Base-by-base conservation (phyloP, 805 yeast species). In the Allodekkera sacchari region DNA sequence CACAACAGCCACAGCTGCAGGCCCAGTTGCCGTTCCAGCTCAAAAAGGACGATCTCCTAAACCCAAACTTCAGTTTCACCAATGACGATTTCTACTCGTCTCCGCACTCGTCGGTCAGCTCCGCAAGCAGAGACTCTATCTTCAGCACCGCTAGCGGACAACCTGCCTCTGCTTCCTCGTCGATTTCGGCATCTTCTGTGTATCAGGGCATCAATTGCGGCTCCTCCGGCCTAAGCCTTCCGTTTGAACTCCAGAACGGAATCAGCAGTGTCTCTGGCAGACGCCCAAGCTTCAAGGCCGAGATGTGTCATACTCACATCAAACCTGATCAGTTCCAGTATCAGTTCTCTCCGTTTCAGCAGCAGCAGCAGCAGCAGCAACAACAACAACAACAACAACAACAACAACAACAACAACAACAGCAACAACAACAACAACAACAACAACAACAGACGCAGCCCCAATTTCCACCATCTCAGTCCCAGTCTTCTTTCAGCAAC, bases 261-360 rank as follows among this genome's bases (percentile, higher is more conserved):
- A 57, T 76, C 3, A 72, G 73, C 18, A 73, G 62, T 34, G 74
- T 77, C 26, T 67, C 71, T 16, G 71, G 81, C 8, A 66, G 92
- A 54, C 68, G 92, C 54, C 85, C 88, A 10, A 71, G 80, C 33
- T 80, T 75, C 48, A 76, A 84, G 9, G 83, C 87, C 2, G 89
- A 78, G 47, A 62, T 72, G 36, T 69, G 76, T 17, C 55, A 71
- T 50, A 37, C 45, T 27, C 31, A 20, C 17, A n/a, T n/a, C n/a
- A n/a, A n/a, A n/a, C n/a, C n/a, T n/a, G n/a, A n/a, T n/a, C n/a
- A n/a, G n/a, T n/a, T n/a, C n/a, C n/a, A n/a, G n/a, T n/a, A n/a
- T n/a, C n/a, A 22, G 25, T 22, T 22, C 13, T 12, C n/a, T 22
- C 25, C n/a, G 6, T 22, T 22, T 7, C 25, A 22, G 25, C n/a